These are phyloP conservation scores for Amyloporia xantha DNA, from an alignment of 768 basidiomycete genomes.

Conservation along the genomic window DNA sequence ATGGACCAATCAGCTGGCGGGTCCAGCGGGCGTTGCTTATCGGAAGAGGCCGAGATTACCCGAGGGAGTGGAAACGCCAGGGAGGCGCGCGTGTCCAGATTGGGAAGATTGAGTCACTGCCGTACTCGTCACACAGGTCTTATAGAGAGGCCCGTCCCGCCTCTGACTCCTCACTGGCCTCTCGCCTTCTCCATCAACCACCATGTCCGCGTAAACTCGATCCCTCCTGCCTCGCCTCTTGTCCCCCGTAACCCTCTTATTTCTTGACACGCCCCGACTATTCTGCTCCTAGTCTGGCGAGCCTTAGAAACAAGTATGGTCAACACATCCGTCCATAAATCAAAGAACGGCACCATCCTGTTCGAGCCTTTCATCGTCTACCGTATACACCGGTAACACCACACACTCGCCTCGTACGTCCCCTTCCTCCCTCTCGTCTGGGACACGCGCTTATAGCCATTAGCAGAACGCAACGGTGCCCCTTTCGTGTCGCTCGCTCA, in stretches of 20 bases:
- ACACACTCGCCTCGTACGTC: slow-evolving; percentile 3
- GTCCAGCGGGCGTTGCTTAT: slow-evolving; percentile 3
- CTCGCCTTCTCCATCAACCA: slow-evolving; percentile 24
- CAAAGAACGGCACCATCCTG: slow-evolving; percentile 81
- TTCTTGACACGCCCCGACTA: slow-evolving; percentile 21
- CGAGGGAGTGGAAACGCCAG: slow-evolving; percentile 8
- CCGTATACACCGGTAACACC: slow-evolving; percentile 64
- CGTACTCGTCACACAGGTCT: slow-evolving; percentile 8
- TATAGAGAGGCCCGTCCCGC: slow-evolving; percentile 37
- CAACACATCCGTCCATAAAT: slow-evolving; percentile 74
- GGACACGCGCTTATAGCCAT: too few relatives aligned
- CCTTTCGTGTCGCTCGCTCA: slow-evolving; percentile 24
- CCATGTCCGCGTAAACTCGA: slow-evolving; percentile 32
- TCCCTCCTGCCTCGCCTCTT: slow-evolving; percentile 22
- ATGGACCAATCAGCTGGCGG: background rate
- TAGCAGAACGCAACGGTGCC: slow-evolving; percentile 21
- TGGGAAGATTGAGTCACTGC: slow-evolving; percentile 19
- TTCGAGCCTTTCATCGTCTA: slow-evolving; percentile 85
- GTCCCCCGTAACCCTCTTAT: slow-evolving; percentile 13
- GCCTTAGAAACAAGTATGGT: slow-evolving; percentile 52
- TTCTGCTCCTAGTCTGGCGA: slow-evolving; percentile 23
- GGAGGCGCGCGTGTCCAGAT: slow-evolving; percentile 10
- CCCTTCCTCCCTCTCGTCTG: slow-evolving; percentile 1
- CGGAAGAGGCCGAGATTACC: slow-evolving; percentile 1
- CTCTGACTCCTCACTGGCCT: slow-evolving; percentile 11